Evolutionary conservation across 148 eudicot species (phyloP).

Genomic region (Fallopia convolvulus): DNA sequence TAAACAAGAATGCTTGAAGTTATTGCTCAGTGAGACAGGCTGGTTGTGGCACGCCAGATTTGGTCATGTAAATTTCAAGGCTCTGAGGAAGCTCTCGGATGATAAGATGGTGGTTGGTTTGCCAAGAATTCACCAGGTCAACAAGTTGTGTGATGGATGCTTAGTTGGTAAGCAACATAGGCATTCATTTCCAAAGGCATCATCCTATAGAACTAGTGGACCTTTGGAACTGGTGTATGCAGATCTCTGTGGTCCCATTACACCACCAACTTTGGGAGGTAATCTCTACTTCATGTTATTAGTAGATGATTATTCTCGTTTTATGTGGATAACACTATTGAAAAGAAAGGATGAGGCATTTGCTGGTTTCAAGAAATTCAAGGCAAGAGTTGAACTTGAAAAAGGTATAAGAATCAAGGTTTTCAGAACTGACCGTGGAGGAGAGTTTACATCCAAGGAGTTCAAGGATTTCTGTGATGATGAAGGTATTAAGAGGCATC

Average conservation of each 20-base stretch:
- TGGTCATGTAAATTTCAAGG: not conserved
- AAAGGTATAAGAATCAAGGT: too few species aligned
- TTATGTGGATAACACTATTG: not conserved
- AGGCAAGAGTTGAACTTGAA: too few species aligned
- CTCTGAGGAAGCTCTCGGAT: not conserved
- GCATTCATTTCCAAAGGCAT: not conserved
- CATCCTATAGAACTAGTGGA: not conserved
- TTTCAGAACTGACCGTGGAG: too few species aligned
- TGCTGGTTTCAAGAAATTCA: not conserved
- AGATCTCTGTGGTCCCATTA: not conserved
- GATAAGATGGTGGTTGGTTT: not conserved
- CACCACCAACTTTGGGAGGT: not conserved
- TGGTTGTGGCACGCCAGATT: constrained; percentile 11
- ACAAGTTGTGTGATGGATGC: constrained; percentile 6
- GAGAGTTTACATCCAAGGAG: too few species aligned
- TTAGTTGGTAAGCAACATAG: not conserved
- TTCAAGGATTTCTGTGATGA: too few species aligned
- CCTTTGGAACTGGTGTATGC: not conserved
- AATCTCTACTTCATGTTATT: not conserved
- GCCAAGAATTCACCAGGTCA: not conserved
- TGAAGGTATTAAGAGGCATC: too few species aligned
- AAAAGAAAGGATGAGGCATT: not conserved
- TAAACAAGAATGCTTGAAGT: too few species aligned
- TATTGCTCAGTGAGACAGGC: not conserved
- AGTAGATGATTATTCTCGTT: not conserved